Conservation (phyloP, 2,329 filamentous ascomycete species). For the Drechslerella coelobrocha region DNA sequence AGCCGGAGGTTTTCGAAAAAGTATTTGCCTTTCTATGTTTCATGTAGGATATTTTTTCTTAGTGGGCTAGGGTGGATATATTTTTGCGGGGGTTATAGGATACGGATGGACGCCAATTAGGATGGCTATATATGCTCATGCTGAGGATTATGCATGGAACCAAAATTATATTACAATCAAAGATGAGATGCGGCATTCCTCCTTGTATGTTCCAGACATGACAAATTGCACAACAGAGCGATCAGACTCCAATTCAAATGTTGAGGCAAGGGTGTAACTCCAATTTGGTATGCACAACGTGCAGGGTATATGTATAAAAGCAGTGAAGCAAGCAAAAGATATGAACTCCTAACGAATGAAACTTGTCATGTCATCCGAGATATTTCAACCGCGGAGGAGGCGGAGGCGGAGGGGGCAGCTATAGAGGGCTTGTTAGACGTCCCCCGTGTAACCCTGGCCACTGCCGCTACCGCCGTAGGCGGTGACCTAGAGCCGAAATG, state of each 20-base stretch:
- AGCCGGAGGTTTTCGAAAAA: background rate
- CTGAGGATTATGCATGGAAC: too few species aligned
- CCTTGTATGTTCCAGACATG: background rate
- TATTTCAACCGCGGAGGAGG: too few species aligned
- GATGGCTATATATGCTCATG: background rate
- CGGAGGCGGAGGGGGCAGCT: too few species aligned
- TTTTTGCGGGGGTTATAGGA: background rate
- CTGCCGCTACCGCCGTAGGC: background rate
- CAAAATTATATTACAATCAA: too few species aligned
- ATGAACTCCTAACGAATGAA: too few species aligned
- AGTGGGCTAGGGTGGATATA: background rate
- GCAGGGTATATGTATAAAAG: background rate
- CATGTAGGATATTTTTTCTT: background rate
- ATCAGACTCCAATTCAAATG: background rate
- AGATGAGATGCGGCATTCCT: background rate
- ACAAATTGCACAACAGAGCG: background rate
- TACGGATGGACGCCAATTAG: background rate
- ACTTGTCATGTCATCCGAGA: too few species aligned
- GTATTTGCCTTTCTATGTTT: constrained; percentile 4
- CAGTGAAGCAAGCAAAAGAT: too few species aligned
- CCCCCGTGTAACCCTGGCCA: background rate
- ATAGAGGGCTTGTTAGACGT: too few species aligned
- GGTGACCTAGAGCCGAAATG: background rate
- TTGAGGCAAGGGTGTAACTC: background rate
- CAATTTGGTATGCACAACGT: too few species aligned